phyloP scores from a whole-genome alignment of 441 rosid species.

The Populus hybrid region DNA sequence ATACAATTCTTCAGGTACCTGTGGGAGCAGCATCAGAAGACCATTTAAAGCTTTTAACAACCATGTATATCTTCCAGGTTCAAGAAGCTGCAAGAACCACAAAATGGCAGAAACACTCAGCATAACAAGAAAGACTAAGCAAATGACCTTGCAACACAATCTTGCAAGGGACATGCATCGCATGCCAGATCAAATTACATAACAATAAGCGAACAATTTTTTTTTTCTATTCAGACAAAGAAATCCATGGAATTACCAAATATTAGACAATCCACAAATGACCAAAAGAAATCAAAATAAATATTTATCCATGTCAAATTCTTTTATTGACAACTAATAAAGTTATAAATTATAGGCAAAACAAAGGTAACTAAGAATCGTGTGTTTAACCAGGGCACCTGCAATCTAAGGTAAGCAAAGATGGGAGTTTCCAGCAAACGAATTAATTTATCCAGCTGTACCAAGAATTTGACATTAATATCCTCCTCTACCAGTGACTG shows the following conservation, averaged over 20 bases:
- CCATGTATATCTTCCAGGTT: constrained; percentile 89
- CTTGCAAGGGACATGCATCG: not conserved
- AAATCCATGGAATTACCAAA: not conserved
- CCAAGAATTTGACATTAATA: constrained; percentile 90
- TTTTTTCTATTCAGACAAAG: too few relatives aligned
- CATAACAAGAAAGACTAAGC: not conserved
- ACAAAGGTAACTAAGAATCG: not conserved
- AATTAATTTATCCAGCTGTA: constrained; percentile 97
- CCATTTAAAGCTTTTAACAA: constrained; percentile 92
- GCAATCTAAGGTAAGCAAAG: constrained; percentile 98
- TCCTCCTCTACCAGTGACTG: constrained; percentile 98
- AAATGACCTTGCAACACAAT: constrained; percentile 4
- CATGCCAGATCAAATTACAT: not conserved
- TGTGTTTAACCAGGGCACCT: constrained; percentile 46
- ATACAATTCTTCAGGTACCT: constrained; percentile 43
- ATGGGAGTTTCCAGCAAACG: constrained; percentile 97
- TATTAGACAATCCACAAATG: not conserved
- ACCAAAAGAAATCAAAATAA: not conserved
- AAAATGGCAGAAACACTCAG: constrained; percentile 13
- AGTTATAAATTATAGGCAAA: not conserved
- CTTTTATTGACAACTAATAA: not conserved
- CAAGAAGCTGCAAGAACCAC: constrained; percentile 71
- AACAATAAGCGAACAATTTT: not conserved
- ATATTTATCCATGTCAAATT: not conserved
- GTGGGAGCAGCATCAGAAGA: constrained; percentile 98